Conservation (phyloP, 192 early-diverging fungal genomes). For the Coemansia sp. region DNA sequence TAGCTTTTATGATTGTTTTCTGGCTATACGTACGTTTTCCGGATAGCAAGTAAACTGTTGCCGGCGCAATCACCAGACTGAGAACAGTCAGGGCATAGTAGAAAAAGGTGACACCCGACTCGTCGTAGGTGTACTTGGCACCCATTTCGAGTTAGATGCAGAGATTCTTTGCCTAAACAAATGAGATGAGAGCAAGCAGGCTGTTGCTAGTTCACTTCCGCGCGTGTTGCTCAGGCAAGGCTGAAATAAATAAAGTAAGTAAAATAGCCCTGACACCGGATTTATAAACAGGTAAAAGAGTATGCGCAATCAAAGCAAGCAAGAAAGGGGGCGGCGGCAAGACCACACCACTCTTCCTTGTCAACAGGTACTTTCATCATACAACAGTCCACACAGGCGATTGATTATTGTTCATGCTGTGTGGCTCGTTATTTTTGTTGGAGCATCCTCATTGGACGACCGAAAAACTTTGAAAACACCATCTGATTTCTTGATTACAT, state of each 20-base stretch:
- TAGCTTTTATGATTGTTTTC: background rate
- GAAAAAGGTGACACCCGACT: constrained; percentile 91
- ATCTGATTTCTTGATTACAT: background rate
- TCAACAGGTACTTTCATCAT: background rate
- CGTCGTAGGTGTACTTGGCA: constrained; percentile 89
- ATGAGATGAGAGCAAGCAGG: background rate
- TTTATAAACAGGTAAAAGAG: background rate
- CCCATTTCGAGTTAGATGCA: constrained; percentile 57
- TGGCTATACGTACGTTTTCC: constrained; percentile 28
- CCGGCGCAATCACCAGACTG: constrained; percentile 79
- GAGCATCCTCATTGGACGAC: background rate
- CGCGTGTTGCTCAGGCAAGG: background rate
- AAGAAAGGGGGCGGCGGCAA: background rate
- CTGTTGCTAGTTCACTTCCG: background rate
- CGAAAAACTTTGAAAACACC: background rate
- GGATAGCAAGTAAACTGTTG: constrained; percentile 61
- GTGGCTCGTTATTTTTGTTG: background rate
- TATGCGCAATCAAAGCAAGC: constrained; percentile 2
- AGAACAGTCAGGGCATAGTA: constrained; percentile 91
- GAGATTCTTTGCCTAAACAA: background rate
- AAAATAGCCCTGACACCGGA: background rate
- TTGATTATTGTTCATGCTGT: background rate
- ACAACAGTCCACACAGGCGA: background rate
- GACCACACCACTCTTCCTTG: background rate
- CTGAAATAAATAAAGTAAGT: constrained; percentile 7